Percentiles rank a stretch among this genome's conserved stretches.
These are phyloP conservation scores for Hibiscus syriacus DNA, from an alignment of 345 rosid species.

Conservation along the genomic window DNA sequence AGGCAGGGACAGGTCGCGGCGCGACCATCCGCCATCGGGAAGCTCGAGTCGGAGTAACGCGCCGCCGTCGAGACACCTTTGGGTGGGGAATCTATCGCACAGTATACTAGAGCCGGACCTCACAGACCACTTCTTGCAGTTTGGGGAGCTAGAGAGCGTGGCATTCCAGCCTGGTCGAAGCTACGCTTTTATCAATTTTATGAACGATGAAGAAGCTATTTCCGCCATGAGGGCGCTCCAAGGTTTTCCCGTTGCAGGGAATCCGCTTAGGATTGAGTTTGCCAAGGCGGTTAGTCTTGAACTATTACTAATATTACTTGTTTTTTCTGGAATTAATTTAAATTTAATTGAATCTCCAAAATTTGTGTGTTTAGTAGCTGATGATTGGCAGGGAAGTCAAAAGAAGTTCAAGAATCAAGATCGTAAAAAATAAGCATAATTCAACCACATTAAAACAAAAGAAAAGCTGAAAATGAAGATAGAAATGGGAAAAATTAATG, in stretches of 20 bases:
- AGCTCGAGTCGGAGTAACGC: conserved; percentile 27
- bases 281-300: conserved; percentile 96
- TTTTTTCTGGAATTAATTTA: conserved; percentile 9
- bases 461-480: not conserved
- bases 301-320: conserved; percentile 12
- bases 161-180: conserved; percentile 83
- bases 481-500: not conserved
- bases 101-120: conserved; percentile 48
- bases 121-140: conserved; percentile 39
- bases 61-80: conserved; percentile 84
- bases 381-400: not conserved
- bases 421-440: not conserved
- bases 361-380: not conserved
- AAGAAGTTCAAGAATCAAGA: not conserved
- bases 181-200: conserved; percentile 71
- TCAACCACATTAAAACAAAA: not conserved
- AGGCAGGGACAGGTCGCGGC: conserved; percentile 38
- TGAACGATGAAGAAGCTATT: conserved; percentile 60
- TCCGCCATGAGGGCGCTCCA: conserved; percentile 70
- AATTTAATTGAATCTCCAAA: not conserved
- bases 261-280: conserved; percentile 86
- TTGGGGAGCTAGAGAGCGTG: conserved; percentile 71
- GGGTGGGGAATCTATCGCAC: conserved; percentile 88
- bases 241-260: conserved; percentile 68
- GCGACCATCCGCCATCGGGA: conserved; percentile 19